These are phyloP conservation scores for Nyssa sinensis DNA, from an alignment of 148 eudicot species.

Conservation along the genomic window DNA sequence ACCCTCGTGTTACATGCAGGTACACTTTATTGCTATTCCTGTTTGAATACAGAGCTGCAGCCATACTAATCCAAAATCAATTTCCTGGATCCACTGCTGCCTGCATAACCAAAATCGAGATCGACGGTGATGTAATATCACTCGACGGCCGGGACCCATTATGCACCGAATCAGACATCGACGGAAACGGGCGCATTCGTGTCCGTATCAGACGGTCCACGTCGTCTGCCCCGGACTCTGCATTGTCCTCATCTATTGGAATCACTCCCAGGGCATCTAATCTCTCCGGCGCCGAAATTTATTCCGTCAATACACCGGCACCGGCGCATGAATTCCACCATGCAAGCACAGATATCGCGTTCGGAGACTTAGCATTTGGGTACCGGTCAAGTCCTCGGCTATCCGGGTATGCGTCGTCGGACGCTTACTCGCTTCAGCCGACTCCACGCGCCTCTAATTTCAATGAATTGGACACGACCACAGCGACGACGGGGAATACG, in stretches of 20 bases:
- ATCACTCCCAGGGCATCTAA: conserved; percentile 37
- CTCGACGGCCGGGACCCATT: conserved; percentile 42
- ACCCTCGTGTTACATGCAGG: conserved; percentile 17
- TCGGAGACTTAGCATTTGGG: conserved; percentile 29
- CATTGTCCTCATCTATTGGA: conserved; percentile 27
- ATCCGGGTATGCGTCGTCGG: conserved; percentile 44
- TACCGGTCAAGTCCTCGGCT: conserved; percentile 30
- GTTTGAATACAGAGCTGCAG: conserved; percentile 42
- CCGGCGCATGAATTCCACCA: conserved; percentile 13
- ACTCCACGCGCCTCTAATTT: conserved; percentile 42
- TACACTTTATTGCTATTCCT: conserved; percentile 43
- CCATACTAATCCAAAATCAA: conserved; percentile 28
- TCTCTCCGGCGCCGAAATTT: conserved; percentile 34
- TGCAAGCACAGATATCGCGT: too few species aligned
- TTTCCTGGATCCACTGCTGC: conserved; percentile 33
- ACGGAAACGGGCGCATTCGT: conserved; percentile 29
- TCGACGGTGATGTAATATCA: conserved; percentile 40
- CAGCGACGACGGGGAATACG: conserved; percentile 17
- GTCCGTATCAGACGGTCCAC: conserved; percentile 39
- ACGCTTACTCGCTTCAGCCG: conserved; percentile 39
- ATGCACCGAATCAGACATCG: conserved; percentile 31
- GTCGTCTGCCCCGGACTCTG: conserved; percentile 25
- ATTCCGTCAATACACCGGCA: conserved; percentile 31
- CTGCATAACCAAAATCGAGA: conserved; percentile 27
- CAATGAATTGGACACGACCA: conserved; percentile 27